Evolutionary conservation across 2,329 filamentous ascomycete species (phyloP), one percentile per base, ranked within the genome.

Genomic region (Fusarium fujikuroi): DNA sequence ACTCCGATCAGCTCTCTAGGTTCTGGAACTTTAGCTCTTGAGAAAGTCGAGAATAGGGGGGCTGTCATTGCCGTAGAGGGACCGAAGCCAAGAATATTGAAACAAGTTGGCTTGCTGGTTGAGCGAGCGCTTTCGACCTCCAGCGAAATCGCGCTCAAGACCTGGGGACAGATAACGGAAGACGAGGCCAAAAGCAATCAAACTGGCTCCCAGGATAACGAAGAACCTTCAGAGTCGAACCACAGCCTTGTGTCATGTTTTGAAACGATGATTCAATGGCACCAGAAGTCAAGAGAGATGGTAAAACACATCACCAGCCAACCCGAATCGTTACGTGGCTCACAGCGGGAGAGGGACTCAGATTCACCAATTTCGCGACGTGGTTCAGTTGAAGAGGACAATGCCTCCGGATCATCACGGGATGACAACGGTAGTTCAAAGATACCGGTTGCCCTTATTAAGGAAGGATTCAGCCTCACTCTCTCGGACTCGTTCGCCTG

Each of bases 51-150:
- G 74, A 84, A 85, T 11, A 89, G 95, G n/a, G 95, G 95, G 0
- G 89, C 93, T 1, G 88, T 98, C 42, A 91, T 98, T 70, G 92
- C 93, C 1, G 85, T 98, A 34, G 95, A 98, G 81, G 95, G 95
- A 2, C 87, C 92, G 23, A 88, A 92, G 64, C 72, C 80, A 11
- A 77, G 78, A n/a, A 75, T 88, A 28, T 78, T 89, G 15, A 80
- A 84, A 4, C 85, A 88, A 15, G 89, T 93, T 8, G 91, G 93
- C 7, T 83, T 86, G 7, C 87, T 89, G 23, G 89, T 97, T 25
- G 87, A 92, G 61, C 85, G 87, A 39, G 92, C 91, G 75, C 84
- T 97, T 47, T 73, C 78, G 5, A 80, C 80, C 10, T 83, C 83
- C 18, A 81, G 81, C 19, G 84, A 87, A 58, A 71, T 82, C 67